These are phyloP conservation scores for Paspalum notatum DNA, from an alignment of 176 grass and related monocot species.

Conservation along the genomic window DNA sequence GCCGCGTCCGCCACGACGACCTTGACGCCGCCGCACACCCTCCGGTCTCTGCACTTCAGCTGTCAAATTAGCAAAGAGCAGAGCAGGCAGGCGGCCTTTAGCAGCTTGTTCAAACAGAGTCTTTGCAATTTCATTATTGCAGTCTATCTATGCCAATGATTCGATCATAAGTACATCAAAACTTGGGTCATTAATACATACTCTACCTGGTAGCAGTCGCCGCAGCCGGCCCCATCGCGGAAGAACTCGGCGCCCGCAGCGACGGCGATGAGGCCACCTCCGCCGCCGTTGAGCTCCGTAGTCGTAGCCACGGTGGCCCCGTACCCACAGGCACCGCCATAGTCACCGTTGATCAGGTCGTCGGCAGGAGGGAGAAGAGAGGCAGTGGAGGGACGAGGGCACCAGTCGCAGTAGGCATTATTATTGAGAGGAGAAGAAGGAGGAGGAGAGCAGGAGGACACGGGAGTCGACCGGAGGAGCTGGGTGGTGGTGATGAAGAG, in stretches of 20 bases:
- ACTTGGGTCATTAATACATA: no score
- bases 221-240: slow-evolving; percentile 44
- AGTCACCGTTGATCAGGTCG: not conserved
- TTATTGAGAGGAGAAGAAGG: not conserved
- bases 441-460: not conserved
- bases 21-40: slow-evolving; percentile 56
- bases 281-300: slow-evolving; percentile 5
- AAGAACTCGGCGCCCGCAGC: slow-evolving; percentile 41
- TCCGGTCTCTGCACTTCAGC: slow-evolving; percentile 52
- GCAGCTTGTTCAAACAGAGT: no score
- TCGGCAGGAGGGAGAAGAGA: slow-evolving; percentile 33
- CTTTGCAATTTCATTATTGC: no score
- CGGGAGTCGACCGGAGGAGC: not conserved
- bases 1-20: slow-evolving; percentile 44
- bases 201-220: slow-evolving; percentile 63
- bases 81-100: no score
- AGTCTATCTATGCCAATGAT: no score
- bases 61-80: not conserved
- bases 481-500: not conserved
- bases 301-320: slow-evolving; percentile 17
- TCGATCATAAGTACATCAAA: no score
- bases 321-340: slow-evolving; percentile 47
- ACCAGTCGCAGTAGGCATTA: slow-evolving; percentile 45
- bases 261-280: not conserved
- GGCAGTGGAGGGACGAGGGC: slow-evolving; percentile 49